Base-by-base conservation (phyloP, 306 rosid species). In the Sindora glabra region DNA sequence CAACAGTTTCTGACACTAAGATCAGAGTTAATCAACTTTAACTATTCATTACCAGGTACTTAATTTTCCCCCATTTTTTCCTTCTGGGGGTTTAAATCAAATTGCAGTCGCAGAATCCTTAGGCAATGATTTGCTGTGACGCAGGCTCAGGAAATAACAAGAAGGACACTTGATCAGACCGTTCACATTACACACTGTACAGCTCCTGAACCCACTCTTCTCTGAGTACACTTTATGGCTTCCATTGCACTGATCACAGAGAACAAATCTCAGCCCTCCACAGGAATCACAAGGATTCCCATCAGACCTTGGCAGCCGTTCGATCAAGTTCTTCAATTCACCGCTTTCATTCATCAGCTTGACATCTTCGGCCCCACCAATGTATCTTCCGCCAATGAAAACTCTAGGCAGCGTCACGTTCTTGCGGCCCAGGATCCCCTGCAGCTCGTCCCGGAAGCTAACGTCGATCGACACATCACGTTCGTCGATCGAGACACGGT, bases 391-490 rank as follows among this genome's bases (percentile, higher is more conserved):
- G 10, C 77, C 80, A 42, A 92, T 51, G 82, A 88, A 92, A 9
- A 86, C 90, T 25, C 76, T 62, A 0, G 99, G 96, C 2, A 88
- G 72, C n/a, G 56, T 48, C 22, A 78, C 50, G 2, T 46, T 57
- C 48, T 62, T 73, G 17, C 72, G 48, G 9, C 89, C 86, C 3
- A 81, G 47, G 26, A 82, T 65, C 49, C 5, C 68, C 62, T 78
- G 80, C 11, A 91, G 65, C 67, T 91, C 96, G 34, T 77, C 64
- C 19, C 75, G 69, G 44, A 68, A 88, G 22, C 55, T 49, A 0
- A 71, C 66, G 72, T 88, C 98, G 62, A 91, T 79, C 8, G 92
- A 83, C 24, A 91, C 76, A 42, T 91, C 98, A 17, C 98, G 87
- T 51, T 88, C 95, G 80, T 91, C 98, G 41, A 88, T 38, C 5